These are phyloP conservation scores for Lactarius hengduanensis DNA, from an alignment of 768 basidiomycete species.

Conservation along the genomic window DNA sequence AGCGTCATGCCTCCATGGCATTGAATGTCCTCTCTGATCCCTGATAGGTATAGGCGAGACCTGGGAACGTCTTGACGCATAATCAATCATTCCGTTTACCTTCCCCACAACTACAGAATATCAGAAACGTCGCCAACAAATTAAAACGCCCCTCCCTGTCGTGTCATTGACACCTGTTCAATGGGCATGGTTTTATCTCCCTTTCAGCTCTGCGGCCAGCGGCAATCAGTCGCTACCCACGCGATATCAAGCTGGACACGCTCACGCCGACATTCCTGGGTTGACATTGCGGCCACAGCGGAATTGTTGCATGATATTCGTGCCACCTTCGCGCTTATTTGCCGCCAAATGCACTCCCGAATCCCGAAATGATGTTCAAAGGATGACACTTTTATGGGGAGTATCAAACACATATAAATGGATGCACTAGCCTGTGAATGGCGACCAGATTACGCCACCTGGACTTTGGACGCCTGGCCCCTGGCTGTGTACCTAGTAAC, in stretches of 20 bases:
- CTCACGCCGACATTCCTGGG: neutral
- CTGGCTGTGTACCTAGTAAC: neutral
- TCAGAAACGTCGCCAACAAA: neutral
- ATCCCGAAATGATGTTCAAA: conserved; percentile 6
- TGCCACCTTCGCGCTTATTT: neutral
- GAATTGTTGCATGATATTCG: neutral
- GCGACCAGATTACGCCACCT: conserved; percentile 1
- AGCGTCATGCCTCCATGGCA: conserved; percentile 1
- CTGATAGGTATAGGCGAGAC: neutral
- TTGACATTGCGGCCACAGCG: conserved; percentile 5
- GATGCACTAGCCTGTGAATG: conserved; percentile 2
- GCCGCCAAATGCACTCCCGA: neutral
- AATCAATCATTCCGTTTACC: neutral
- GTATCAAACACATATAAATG: neutral
- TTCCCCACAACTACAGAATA: neutral
- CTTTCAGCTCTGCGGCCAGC: neutral
- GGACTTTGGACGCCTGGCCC: neutral
- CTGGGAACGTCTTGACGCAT: neutral
- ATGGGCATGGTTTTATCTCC: neutral
- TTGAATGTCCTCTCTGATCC: neutral
- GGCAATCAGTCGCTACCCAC: neutral
- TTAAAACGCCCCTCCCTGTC: neutral
- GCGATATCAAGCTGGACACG: neutral
- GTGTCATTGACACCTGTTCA: neutral
- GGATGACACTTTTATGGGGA: conserved; percentile 10